Base-by-base conservation (phyloP, 164 flowering plant genomes). In the Hamamelis virginiana region DNA sequence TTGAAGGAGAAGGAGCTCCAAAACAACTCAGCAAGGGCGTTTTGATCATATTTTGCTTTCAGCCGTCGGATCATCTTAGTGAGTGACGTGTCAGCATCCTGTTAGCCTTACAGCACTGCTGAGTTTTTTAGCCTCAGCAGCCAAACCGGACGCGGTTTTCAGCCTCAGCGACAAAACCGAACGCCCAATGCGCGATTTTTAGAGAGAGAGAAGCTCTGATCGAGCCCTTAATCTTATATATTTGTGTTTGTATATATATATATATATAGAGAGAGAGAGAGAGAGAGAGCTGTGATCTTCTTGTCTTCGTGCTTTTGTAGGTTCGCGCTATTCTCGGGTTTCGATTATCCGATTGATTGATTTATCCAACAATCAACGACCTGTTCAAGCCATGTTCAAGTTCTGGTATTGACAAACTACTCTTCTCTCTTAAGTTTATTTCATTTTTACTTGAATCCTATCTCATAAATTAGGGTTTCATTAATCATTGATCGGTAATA, bases 331-430 rank as follows among this genome's bases (percentile, higher is more conserved):
- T 22, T 14, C 47, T 43, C 38, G 65, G 48, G 22, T n/a, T 38
- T 62, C 41, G 16, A 45, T 65, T 64, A 18, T 25, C 41, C 41
- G 55, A 22, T 47, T 47, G 43, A 22, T 47, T 64, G 21, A 5
- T 26, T 62, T 8, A n/a, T 44, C 19, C 45, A 19, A 10, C 22
- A 8, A 25, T 64, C 28, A 19, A 9, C 25, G 26, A 16, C 62
- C 51, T 45, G 43, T 41, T 48, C 71, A n/a, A 62, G 75, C 64
- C 71, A 82, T 82, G 83, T 82, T 80, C 76, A 82, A 69, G 65
- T 82, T 82, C 76, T 79, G 83, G 83, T 82, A 75, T 1, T 60
- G 33, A 16, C n/a, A 13, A 21, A 38, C 48, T 12, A 11, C 11
- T 13, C 65, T 38, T 25, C 12, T 11, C 59, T 46, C 55, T 3